Percentiles rank a stretch among this genome's conserved stretches.
Conservation (phyloP, 352 stramenopile genomes). For the Phytophthora aleatoria region DNA sequence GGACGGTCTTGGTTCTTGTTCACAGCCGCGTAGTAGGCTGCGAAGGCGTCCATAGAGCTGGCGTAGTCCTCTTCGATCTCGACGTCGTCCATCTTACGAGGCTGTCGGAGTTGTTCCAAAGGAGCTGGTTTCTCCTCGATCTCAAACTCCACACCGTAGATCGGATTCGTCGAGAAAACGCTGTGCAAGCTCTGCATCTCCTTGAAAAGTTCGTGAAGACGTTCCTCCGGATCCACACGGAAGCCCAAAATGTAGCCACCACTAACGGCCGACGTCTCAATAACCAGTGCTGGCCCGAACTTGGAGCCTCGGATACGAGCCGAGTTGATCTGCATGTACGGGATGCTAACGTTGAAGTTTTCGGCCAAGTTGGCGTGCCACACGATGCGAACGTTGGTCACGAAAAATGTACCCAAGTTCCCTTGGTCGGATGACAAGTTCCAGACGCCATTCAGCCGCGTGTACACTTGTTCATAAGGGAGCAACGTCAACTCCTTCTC, state of each 20-base stretch:
- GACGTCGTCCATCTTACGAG: constrained; percentile 83
- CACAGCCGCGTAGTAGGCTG: constrained; percentile 89
- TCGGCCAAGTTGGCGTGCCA: constrained; percentile 93
- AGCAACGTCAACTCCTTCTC: constrained; percentile 89
- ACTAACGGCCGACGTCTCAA: constrained; percentile 82
- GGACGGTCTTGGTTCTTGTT: constrained; percentile 85
- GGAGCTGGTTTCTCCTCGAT: constrained; percentile 76
- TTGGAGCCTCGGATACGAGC: constrained; percentile 87
- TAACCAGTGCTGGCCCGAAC: constrained; percentile 90
- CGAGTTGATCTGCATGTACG: constrained; percentile 94
- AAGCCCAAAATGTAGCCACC: constrained; percentile 94
- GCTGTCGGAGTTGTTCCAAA: constrained; percentile 71
- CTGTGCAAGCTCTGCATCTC: constrained; percentile 84
- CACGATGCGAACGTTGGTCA: constrained; percentile 93
- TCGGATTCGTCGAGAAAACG: constrained; percentile 85
- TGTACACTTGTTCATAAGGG: constrained; percentile 92
- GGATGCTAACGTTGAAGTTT: constrained; percentile 96
- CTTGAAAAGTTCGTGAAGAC: constrained; percentile 84
- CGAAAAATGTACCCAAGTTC: constrained; percentile 92
- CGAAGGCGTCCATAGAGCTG: constrained; percentile 88
- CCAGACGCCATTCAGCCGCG: constrained; percentile 86
- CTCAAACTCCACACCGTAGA: constrained; percentile 91
- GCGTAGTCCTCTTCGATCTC: constrained; percentile 89
- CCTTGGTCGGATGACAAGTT: constrained; percentile 93
- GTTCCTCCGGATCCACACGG: constrained; percentile 87